Base-by-base conservation (phyloP, 805 yeast species). In the Isabelozyma pseudorhagii region DNA sequence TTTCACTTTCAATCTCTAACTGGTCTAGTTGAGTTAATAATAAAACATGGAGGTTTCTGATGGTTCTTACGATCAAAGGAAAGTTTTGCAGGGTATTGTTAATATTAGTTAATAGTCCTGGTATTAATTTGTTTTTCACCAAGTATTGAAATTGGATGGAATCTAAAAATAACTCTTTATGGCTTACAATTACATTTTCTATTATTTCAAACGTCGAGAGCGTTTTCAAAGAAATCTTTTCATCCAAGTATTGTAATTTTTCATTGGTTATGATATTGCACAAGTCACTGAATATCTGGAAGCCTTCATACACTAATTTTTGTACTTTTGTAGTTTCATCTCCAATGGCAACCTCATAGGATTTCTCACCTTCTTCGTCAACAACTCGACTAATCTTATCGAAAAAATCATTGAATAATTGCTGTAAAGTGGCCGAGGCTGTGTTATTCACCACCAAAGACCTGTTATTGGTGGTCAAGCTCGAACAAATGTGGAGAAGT, bases 371-470 rank as follows among this genome's bases (percentile, higher is more conserved):
- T 28, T 47, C 41, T 21, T 46, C 34, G 25, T 48, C 29, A 36
- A 43, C 44, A 4, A 34, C 14, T 10, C 34, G 42, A 11, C 72
- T 79, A 44, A 82, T 77, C 60, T 82, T 77, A 49, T 93, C 98
- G 64, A 87, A 93, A 0, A 91, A 79, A 29, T 87, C 81, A 38
- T 87, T 82, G 42, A 91, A 78, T 41, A 94, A 69, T 63, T 94
- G 98, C 54, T 91, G 96, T 43, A 91, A 77, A 3, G 98, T 90
- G 2, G 98, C 99, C 45, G 89, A 84, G 0, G 98, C 97, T 0
- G 98, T 89, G 59, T 91, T 92, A 11, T 82, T 77, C 5, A 94
- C 96, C 57, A 89, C 88, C 0, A 87, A 81, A 5, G 84, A 79
- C 57, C 87, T 86, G 52, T 82, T 86, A 11, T 83, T 77, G 11